Evolutionary conservation across 2,329 filamentous ascomycete species (phyloP), one percentile per base, ranked within the genome.

Genomic region (Fusarium algeriense): DNA sequence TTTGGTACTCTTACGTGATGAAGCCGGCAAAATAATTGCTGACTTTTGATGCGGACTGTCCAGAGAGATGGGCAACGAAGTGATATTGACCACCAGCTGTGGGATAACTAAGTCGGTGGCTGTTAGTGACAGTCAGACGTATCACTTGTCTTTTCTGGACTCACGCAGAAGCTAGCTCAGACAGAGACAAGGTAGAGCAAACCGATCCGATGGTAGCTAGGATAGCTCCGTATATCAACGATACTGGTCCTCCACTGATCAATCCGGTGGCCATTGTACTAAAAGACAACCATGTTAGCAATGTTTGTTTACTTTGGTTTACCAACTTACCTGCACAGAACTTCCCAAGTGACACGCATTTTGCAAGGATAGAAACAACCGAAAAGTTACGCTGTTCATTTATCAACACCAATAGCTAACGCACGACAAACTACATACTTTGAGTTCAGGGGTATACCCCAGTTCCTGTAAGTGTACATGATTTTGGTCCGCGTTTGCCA

Each of bases 61-160:
- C 34, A 5, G 34, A 35, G 2, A 35, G 34, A 15, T 35, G 34
- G 1, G 64, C 67, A 2, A 70, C 67, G 7, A 65, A 71, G 3
- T 71, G 69, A 9, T 70, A 71, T n/a, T 71, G 67, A 12, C 67
- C 69, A 6, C 69, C 69, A 1, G 67, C 69, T 0, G 64, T 64
- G 9, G 69, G 55, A 15, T 54, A 52, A 3, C 67, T 71, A 13
- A 35, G 14, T n/a, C 4, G 7, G 14, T 10, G 1, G 14, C 10
- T 8, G 20, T 7, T 32, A 52, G 14, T 5, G 26, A 3, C 10
- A 3, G 30, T 60, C 17, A 45, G 4, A 37, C 7, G 7, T 30
- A 35, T 14, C 12, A 14, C 13, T 13, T 14, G 19, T n/a, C 8
- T 26, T 11, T 13, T 20, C 17, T 7, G 6, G 5, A 28, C 6